Percentiles rank a stretch among this genome's conserved stretches.
Conservation (phyloP, 192 early-diverging fungal species). For the Kappamyces sp. region DNA sequence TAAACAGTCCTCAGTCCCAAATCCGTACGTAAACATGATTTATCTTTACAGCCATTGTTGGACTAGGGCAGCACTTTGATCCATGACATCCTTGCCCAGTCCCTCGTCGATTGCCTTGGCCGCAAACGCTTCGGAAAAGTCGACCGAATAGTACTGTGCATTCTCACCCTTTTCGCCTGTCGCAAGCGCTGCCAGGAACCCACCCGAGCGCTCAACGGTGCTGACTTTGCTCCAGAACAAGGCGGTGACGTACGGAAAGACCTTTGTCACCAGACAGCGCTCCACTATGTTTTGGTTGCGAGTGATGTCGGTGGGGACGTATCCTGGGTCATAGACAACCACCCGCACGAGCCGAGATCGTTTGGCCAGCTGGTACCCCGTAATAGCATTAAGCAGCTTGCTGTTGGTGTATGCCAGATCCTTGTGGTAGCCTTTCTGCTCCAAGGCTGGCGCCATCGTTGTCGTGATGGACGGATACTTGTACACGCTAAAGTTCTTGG, state of each 20-base stretch:
- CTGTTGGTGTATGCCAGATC: neutral
- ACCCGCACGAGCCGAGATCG: neutral
- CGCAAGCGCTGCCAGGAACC: slow-evolving; percentile 11
- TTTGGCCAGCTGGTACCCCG: neutral
- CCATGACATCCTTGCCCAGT: neutral
- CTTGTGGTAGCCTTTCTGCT: neutral
- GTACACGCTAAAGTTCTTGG: slow-evolving; percentile 3
- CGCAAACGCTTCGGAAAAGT: slow-evolving; percentile 1
- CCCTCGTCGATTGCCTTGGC: neutral
- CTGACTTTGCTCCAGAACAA: slow-evolving; percentile 6
- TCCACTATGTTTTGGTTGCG: neutral
- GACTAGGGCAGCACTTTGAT: neutral
- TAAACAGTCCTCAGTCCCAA: too few species aligned
- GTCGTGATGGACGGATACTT: neutral
- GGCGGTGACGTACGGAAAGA: neutral
- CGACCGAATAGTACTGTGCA: slow-evolving; percentile 14
- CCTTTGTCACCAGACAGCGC: neutral
- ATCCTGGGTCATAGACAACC: slow-evolving; percentile 7
- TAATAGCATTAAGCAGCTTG: slow-evolving; percentile 2
- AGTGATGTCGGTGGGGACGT: slow-evolving; percentile 3
- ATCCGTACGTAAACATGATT: too few species aligned
- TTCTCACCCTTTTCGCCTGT: neutral
- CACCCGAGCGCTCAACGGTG: slow-evolving; percentile 1
- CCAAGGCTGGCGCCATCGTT: neutral
- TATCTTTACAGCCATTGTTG: too few species aligned